Conservation (phyloP, 192 early-diverging fungal species). For the Cetraspora pellucida region DNA sequence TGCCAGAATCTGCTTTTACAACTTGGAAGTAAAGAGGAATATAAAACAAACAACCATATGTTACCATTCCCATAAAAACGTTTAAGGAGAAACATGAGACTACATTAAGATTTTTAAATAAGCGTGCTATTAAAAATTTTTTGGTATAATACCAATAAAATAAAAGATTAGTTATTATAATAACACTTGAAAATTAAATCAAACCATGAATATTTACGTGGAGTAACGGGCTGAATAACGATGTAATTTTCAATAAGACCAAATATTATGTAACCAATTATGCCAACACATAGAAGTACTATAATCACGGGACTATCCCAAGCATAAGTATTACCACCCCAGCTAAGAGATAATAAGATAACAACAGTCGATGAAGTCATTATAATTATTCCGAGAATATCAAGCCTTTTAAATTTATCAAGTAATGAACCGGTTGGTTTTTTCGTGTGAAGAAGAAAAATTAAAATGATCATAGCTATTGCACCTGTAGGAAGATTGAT, state of each 20-base stretch:
- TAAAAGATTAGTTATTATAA: no score
- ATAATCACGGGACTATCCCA: conserved; percentile 67
- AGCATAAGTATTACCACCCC: conserved; percentile 68
- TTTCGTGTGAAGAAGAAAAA: conserved; percentile 62
- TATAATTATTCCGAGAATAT: conserved; percentile 59
- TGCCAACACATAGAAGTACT: conserved; percentile 56
- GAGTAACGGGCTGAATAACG: conserved; percentile 72
- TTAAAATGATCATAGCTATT: conserved; percentile 45
- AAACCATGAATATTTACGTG: conserved; percentile 37
- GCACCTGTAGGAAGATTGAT: conserved; percentile 62
- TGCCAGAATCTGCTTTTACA: conserved; percentile 61
- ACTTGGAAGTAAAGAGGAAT: conserved; percentile 82
- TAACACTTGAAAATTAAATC: conserved; percentile 26
- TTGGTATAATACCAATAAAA: no score
- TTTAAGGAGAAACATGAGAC: no score
- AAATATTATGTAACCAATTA: conserved; percentile 52
- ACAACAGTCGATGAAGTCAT: conserved; percentile 56
- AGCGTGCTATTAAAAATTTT: no score
- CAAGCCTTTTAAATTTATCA: conserved; percentile 64
- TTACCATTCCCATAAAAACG: no score
- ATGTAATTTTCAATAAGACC: conserved; percentile 63
- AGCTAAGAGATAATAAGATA: conserved; percentile 71
- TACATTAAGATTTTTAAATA: no score
- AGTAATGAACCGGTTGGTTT: conserved; percentile 45
- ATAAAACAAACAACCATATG: conserved; percentile 59